Conservation (phyloP, 2,329 filamentous ascomycete genomes). For the Cadophora luteo-olivacea region DNA sequence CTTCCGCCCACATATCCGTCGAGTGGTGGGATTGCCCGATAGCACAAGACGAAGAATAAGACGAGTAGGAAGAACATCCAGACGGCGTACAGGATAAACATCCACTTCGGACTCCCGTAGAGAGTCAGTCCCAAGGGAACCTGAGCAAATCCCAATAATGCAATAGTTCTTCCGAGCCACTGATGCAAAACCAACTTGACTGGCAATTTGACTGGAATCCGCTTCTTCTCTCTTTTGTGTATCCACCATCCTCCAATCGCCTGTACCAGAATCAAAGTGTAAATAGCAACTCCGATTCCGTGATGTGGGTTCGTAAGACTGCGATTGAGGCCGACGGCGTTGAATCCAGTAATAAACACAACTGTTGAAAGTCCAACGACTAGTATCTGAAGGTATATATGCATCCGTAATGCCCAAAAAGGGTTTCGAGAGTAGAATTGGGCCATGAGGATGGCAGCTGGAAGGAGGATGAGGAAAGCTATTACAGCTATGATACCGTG, state of each 20-base stretch:
- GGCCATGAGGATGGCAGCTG: constrained; percentile 74
- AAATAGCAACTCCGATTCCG: constrained; percentile 81
- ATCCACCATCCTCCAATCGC: constrained; percentile 73
- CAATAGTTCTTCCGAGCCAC: constrained; percentile 81
- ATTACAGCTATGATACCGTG: constrained; percentile 77
- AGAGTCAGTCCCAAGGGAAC: constrained; percentile 88
- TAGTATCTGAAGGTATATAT: constrained; percentile 77
- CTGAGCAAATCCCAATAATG: constrained; percentile 83
- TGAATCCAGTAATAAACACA: constrained; percentile 76
- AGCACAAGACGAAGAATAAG: constrained; percentile 81
- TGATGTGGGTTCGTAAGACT: constrained; percentile 84
- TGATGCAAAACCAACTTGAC: constrained; percentile 68
- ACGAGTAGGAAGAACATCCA: constrained; percentile 77
- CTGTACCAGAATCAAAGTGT: constrained; percentile 74
- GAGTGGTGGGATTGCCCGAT: constrained; percentile 63
- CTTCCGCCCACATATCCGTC: constrained; percentile 49
- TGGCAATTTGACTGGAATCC: constrained; percentile 51
- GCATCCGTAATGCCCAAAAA: constrained; percentile 68
- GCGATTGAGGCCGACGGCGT: constrained; percentile 76
- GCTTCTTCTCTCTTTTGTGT: constrained; percentile 45
- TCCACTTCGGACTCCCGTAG: constrained; percentile 84
- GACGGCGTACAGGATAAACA: constrained; percentile 86
- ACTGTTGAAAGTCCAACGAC: constrained; percentile 72
- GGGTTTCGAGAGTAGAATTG: constrained; percentile 72
- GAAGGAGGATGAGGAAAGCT: constrained; percentile 77